Evolutionary conservation across 2,329 filamentous ascomycete genomes (phyloP).

Genomic region (Emergomyces pasteurianus): DNA sequence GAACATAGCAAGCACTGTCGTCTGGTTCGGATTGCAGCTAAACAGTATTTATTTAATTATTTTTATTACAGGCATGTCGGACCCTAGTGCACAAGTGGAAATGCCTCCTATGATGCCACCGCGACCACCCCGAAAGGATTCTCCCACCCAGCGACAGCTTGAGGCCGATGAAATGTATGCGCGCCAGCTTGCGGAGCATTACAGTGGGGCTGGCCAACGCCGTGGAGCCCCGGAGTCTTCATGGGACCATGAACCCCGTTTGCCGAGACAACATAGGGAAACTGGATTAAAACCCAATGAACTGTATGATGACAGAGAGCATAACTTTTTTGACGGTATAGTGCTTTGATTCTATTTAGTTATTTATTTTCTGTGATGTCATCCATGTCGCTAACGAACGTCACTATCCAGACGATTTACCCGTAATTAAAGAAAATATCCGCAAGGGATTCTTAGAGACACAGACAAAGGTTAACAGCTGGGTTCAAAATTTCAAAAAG

Average conservation of each 20-base stretch:
- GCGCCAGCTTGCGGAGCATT: slow-evolving; percentile 85
- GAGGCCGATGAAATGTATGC: slow-evolving; percentile 88
- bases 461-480: slow-evolving; percentile 81
- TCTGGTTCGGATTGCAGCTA: neutral
- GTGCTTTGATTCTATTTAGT: neutral
- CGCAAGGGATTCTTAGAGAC: slow-evolving; percentile 92
- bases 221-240: slow-evolving; percentile 6
- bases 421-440: slow-evolving; percentile 83
- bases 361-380: neutral
- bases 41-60: neutral
- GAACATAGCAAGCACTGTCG: slow-evolving; percentile 13
- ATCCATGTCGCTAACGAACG: neutral
- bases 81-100: slow-evolving; percentile 56
- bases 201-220: slow-evolving; percentile 40
- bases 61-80: slow-evolving; percentile 54
- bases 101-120: slow-evolving; percentile 67
- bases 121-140: slow-evolving; percentile 49
- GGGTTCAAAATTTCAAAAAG: slow-evolving; percentile 87
- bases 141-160: slow-evolving; percentile 61
- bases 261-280: slow-evolving; percentile 36
- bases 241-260: slow-evolving; percentile 19
- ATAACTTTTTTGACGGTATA: slow-evolving; percentile 81
- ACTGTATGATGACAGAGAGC: slow-evolving; percentile 57
- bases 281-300: slow-evolving; percentile 46
- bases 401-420: slow-evolving; percentile 61